Evolutionary conservation across 331 rosid species (phyloP), one percentile per base, ranked within the genome.

Genomic region (Spiraea crenata): DNA sequence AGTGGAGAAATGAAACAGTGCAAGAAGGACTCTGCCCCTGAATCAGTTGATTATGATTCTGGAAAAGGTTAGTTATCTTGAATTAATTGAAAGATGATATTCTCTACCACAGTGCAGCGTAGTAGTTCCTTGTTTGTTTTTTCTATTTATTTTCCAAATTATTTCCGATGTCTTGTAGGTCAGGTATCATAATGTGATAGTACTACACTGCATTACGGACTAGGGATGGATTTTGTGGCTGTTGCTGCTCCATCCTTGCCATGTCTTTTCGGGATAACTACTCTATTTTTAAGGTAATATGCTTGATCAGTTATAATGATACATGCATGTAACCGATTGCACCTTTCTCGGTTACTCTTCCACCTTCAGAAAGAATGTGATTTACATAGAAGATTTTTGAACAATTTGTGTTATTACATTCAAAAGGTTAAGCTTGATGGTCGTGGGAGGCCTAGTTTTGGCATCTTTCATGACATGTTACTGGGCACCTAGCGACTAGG

Each of bases 381-480:
- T 31, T 8, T 16, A 35, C 35, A 40, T 35, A 14, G 25, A 15
- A 0, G 45, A 12, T n/a, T 37, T 38, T 38, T 16, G 12, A 9
- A 61, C 14, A 13, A 39, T 68, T 7, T 42, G 25, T 40, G 14
- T 38, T 10, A 20, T 44, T 7, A 25, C 51, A 14, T 57, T 57
- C 3, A 69, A 83, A 90, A 95, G 99, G 93, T 74, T 95, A 71
- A 98, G 92, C 5, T 85, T 91, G 84, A 95, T 95, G 96, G 96
- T 88, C 55, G 89, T 82, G 38, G 98, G 99, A 72, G 92, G 93
- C 70, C 71, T 95, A 69, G 65, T 89, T 56, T 81, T 91, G 86
- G 96, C 92, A 63, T 86, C 96, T 38, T 91, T 95, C 86, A 95
- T 95, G 98, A 89, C 99, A 86, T 63, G 96, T 96, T 57, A 65